Evolutionary conservation across 2,329 filamentous ascomycete genomes (phyloP).

Genomic region (Trichophyton mentagrophytes): DNA sequence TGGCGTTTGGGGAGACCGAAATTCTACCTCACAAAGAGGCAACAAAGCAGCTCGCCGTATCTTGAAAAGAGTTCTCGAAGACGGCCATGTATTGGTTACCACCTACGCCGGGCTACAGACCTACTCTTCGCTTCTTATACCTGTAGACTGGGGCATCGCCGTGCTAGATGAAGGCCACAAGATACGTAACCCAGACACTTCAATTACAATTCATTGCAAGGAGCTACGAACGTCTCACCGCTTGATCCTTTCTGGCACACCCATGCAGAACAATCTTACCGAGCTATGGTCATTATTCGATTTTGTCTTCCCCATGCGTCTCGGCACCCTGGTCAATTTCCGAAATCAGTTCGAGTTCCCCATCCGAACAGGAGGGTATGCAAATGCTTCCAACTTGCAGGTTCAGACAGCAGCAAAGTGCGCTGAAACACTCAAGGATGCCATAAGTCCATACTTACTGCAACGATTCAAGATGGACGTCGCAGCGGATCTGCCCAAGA

Average conservation of each 20-base stretch:
- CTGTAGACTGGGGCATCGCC: constrained; percentile 81
- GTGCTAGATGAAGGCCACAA: constrained; percentile 96
- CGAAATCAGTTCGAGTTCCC: constrained; percentile 85
- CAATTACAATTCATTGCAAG: constrained; percentile 91
- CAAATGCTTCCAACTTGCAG: constrained; percentile 85
- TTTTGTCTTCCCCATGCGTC: constrained; percentile 90
- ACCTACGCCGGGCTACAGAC: constrained; percentile 94
- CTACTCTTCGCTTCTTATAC: constrained; percentile 69
- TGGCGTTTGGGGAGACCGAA: constrained; percentile 39
- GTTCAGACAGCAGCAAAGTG: constrained; percentile 91
- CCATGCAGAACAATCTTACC: constrained; percentile 91
- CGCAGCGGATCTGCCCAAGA: constrained; percentile 82
- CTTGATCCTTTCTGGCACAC: constrained; percentile 87
- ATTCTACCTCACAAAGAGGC: constrained; percentile 30
- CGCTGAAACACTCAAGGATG: constrained; percentile 83
- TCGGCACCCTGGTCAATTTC: constrained; percentile 85
- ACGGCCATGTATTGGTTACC: constrained; percentile 88
- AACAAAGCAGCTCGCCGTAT: constrained; percentile 64
- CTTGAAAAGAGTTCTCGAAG: constrained; percentile 63
- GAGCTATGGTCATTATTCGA: constrained; percentile 97
- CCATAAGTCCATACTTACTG: constrained; percentile 83
- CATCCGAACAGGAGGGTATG: constrained; percentile 85
- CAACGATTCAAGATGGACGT: constrained; percentile 91
- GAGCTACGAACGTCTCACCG: constrained; percentile 81
- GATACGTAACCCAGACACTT: constrained; percentile 90